Evolutionary conservation across 2,329 filamentous ascomycete genomes (phyloP).

Genomic region (Paecilomyces niveus): DNA sequence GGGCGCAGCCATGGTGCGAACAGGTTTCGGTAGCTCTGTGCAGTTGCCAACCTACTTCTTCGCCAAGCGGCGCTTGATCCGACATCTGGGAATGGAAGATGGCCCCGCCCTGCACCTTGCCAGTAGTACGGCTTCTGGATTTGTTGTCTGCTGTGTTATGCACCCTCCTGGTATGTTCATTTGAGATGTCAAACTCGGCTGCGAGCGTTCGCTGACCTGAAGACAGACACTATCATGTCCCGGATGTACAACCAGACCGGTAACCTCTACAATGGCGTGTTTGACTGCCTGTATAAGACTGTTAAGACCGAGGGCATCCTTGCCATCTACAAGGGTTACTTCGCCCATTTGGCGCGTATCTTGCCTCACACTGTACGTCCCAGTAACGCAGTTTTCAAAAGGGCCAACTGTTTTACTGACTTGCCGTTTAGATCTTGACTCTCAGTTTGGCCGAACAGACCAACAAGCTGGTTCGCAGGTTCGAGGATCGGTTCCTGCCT

Average conservation of each 20-base stretch:
- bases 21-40: slow-evolving; percentile 90
- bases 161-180: slow-evolving; percentile 71
- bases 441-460: slow-evolving; percentile 93
- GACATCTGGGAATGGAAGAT: slow-evolving; percentile 82
- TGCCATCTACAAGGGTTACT: slow-evolving; percentile 96
- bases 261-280: slow-evolving; percentile 87
- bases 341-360: slow-evolving; percentile 89
- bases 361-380: slow-evolving; percentile 72
- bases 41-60: slow-evolving; percentile 98
- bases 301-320: slow-evolving; percentile 83
- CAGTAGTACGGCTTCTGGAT: slow-evolving; percentile 83
- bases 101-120: slow-evolving; percentile 81
- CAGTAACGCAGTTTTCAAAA: not conserved
- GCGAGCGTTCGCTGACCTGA: slow-evolving; percentile 3
- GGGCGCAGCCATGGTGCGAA: slow-evolving; percentile 88
- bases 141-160: slow-evolving; percentile 97
- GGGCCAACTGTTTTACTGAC: slow-evolving; percentile 14
- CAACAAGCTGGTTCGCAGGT: slow-evolving; percentile 77
- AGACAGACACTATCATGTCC: slow-evolving; percentile 87
- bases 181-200: slow-evolving; percentile 3
- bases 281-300: slow-evolving; percentile 88
- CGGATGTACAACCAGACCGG: slow-evolving; percentile 98
- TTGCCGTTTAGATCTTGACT: slow-evolving; percentile 61
- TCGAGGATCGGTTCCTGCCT: slow-evolving; percentile 58
- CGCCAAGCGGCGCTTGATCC: slow-evolving; percentile 77